Evolutionary conservation across 352 stramenopile genomes (phyloP), one percentile per base, ranked within the genome.

Genomic region (Porosira glacialis): DNA sequence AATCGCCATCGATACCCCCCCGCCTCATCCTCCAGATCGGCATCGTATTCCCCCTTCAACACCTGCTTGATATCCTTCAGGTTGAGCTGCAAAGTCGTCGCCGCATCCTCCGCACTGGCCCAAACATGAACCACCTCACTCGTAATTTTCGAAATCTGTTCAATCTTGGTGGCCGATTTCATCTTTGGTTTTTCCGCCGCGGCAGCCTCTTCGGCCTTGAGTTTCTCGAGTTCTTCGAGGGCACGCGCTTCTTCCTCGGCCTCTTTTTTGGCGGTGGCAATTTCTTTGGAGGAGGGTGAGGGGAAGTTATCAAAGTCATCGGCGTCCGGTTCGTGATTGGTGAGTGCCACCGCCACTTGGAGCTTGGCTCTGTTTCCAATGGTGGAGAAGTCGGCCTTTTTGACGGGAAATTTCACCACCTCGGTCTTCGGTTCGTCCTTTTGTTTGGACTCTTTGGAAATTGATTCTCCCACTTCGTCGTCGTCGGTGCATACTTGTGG

Each of bases 21-120:
- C 55, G 87, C 56, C 79, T 92, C 86, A 71, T 92, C 86, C 21
- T 80, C 84, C 38, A 89, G 50, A 45, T 90, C 86, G 70, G 88
- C 83, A 65, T 88, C 75, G 35, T 90, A 90, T 15, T 73, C 72
- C 43, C 81, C 86, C 53, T 78, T 73, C 8, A 92, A 65, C 22
- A 92, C 44, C 35, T 79, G 61, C 44, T 75, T 63, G 27, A 92
- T 73, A 59, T 83, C 63, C 27, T 82, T 72, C 0, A 92, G 60
- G 22, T 74, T 63, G 19, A 92, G 59, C 70, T 92, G 83, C 61
- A 89, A 59, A 10, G 85, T 91, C 27, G 77, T 72, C 11, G 81
- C 80, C 30, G 81, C 82, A 63, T 79, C 64, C 72, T 89, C 79
- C n/a, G 75, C 79, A 67, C 72, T 88, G 28, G 70, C 65, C 84